These are phyloP conservation scores for Boletus vermiculosoides DNA, from an alignment of 768 basidiomycete species.

Conservation along the genomic window DNA sequence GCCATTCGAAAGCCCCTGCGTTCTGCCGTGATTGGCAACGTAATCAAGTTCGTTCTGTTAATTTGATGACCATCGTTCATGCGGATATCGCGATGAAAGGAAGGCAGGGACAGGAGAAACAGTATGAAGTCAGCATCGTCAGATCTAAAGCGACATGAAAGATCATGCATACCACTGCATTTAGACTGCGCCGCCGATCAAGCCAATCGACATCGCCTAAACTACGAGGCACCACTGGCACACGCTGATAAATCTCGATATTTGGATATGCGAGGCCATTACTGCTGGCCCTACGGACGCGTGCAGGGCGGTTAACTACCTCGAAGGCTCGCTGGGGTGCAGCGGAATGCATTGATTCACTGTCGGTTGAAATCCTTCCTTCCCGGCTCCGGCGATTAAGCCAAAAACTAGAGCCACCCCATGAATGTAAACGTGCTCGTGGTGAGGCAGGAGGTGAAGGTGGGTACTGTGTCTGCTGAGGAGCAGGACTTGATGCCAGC, in stretches of 20 bases:
- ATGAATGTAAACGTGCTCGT: slow-evolving; percentile 36
- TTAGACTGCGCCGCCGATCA: slow-evolving; percentile 67
- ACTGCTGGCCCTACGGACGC: slow-evolving; percentile 50
- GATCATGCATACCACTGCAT: slow-evolving; percentile 56
- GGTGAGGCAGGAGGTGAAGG: slow-evolving; percentile 33
- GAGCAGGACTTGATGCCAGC: slow-evolving; percentile 29
- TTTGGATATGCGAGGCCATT: slow-evolving; percentile 40
- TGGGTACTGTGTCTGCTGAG: slow-evolving; percentile 31
- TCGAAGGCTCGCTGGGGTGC: slow-evolving; percentile 43
- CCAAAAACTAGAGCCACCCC: slow-evolving; percentile 40
- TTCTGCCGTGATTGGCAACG: slow-evolving; percentile 54
- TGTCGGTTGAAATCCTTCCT: slow-evolving; percentile 41
- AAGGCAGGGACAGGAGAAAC: slow-evolving; percentile 8
- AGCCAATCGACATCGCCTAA: slow-evolving; percentile 80
- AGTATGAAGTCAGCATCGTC: slow-evolving; percentile 21
- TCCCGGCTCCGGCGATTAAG: slow-evolving; percentile 35
- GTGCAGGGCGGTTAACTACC: slow-evolving; percentile 50
- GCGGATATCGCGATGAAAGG: slow-evolving; percentile 1
- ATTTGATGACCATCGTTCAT: slow-evolving; percentile 12
- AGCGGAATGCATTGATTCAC: slow-evolving; percentile 35
- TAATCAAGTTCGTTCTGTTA: slow-evolving; percentile 73
- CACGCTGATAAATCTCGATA: slow-evolving; percentile 48
- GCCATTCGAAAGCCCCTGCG: slow-evolving; percentile 34
- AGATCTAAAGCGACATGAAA: slow-evolving; percentile 16
- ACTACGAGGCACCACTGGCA: slow-evolving; percentile 47